Conservation (phyloP, 1,139 yeast genomes). For the Yamadazyma sp. region DNA sequence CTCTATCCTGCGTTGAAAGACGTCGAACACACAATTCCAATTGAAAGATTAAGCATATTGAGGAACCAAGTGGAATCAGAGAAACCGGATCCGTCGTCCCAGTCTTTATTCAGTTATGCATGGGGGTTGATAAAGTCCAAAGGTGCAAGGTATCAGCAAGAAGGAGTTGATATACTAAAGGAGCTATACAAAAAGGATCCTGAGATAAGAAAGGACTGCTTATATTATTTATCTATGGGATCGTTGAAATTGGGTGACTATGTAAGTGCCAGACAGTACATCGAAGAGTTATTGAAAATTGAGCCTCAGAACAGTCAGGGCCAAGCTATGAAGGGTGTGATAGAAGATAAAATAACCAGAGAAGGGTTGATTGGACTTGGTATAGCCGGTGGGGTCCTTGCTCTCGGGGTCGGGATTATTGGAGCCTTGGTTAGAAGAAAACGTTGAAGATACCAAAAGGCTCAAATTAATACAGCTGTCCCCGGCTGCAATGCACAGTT, state of each 20-base stretch:
- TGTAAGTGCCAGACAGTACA: conserved; percentile 79
- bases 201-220: conserved; percentile 81
- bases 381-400: conserved; percentile 79
- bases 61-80: conserved; percentile 80
- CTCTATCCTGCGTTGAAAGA: conserved; percentile 45
- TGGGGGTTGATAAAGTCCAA: conserved; percentile 90
- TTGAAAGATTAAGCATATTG: conserved; percentile 72
- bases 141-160: conserved; percentile 60
- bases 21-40: conserved; percentile 58
- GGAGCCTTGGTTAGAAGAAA: conserved; percentile 55
- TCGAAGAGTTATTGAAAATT: conserved; percentile 69
- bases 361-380: conserved; percentile 91
- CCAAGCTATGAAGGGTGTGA: conserved; percentile 63
- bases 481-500: too few species aligned
- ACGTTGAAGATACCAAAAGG: too few species aligned
- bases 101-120: conserved; percentile 88
- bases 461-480: too few species aligned
- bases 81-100: conserved; percentile 75
- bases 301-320: conserved; percentile 90
- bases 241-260: conserved; percentile 88
- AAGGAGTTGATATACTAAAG: conserved; percentile 77
- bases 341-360: conserved; percentile 81
- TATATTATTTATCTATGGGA: conserved; percentile 86
- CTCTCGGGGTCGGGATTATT: conserved; percentile 71
- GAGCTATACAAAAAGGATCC: conserved; percentile 78